Evolutionary conservation across 2,329 filamentous ascomycete species (phyloP), one percentile per base, ranked within the genome.

Genomic region (Dactylellina leptospora): DNA sequence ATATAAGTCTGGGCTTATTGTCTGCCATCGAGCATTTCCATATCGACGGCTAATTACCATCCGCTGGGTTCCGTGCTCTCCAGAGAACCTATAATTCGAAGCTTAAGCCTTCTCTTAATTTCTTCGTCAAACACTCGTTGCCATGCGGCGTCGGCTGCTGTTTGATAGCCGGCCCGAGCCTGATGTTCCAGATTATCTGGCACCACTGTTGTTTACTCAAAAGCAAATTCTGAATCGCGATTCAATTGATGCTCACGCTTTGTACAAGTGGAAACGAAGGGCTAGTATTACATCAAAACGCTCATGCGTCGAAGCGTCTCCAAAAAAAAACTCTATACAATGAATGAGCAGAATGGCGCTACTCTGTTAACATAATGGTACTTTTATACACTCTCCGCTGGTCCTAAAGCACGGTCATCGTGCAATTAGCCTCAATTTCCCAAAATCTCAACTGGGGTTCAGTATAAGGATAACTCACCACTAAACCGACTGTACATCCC

Each of bases 401-500:
- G 58, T 33, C 66, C 66, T 71, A 25, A 5, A 55, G 56, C 44
- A 20, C 16, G 1, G 13, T 9, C 16, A 6, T 2, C 30, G 10
- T 16, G 13, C 36, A 3, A 28, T 70, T 56, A 70, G 48, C 25
- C 11, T 47, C 42, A 45, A 44, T 28, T 28, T n/a, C 1, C 16
- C 5, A 27, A 4, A 25, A 20, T 18, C 38, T 22, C 5, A 13
- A 27, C 16, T 44, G 5, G 8, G 47, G 16, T 8, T 51, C 5
- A 27, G 3, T 4, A 10, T 1, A 28, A 45, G 27, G 5, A 16
- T 11, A 25, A 69, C 66, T 63, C 45, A 71, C 66, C 66, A 42
- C 66, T 71, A 38, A 71, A 71, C 36, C 66, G 66, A 71, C 66
- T 71, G 18, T 71, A 71, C 66, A 71, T 71, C 22, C 66, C 66